phyloP scores from a whole-genome alignment of 2,329 filamentous ascomycete species.

The Blumeriella jaapii region DNA sequence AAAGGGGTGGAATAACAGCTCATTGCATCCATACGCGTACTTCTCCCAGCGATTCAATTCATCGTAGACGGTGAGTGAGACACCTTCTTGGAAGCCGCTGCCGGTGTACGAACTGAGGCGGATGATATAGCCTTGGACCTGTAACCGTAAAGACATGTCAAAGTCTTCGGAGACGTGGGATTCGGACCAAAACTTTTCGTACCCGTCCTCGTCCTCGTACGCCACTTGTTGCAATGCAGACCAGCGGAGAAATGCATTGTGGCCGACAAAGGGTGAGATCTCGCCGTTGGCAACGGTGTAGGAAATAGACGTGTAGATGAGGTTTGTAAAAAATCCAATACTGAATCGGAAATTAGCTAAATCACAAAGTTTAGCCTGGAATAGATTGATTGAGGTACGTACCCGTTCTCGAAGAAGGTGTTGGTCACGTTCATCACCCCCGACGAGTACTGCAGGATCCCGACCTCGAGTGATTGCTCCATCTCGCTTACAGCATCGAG shows the following conservation, averaged over 20 bases:
- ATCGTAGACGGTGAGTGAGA: conserved; percentile 62
- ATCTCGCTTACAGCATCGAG: conserved; percentile 48
- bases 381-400: conserved; percentile 1
- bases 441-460: conserved; percentile 60
- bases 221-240: conserved; percentile 47
- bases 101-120: conserved; percentile 58
- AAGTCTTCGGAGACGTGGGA: conserved; percentile 63
- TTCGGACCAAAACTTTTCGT: conserved; percentile 24
- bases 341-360: conserved; percentile 26
- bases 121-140: conserved; percentile 55
- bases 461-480: conserved; percentile 57
- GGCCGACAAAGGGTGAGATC: conserved; percentile 54
- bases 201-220: conserved; percentile 40
- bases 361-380: background rate
- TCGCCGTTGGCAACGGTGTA: conserved; percentile 63
- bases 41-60: conserved; percentile 64
- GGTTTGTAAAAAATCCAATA: conserved; percentile 66
- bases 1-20: conserved; percentile 59
- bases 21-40: conserved; percentile 61
- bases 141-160: conserved; percentile 61
- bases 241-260: conserved; percentile 68
- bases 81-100: conserved; percentile 62
- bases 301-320: conserved; percentile 63
- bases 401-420: conserved; percentile 62
- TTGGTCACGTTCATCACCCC: conserved; percentile 67